Base-by-base conservation (phyloP, 805 yeast genomes). In the Candida germanica region DNA sequence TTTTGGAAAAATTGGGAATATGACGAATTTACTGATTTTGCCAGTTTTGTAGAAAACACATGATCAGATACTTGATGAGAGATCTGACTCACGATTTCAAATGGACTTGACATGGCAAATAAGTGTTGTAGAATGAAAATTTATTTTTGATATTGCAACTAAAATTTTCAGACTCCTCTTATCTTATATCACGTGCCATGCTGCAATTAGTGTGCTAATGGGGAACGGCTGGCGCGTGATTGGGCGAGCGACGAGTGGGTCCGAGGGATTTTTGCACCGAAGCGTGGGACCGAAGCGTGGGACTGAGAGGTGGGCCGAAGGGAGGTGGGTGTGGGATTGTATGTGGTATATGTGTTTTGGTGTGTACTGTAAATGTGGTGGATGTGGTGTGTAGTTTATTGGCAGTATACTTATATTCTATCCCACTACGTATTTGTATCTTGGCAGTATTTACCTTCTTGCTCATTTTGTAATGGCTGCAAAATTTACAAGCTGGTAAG, bases 21-120 rank as follows among this genome's bases (percentile, higher is more conserved):
- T 6, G 58, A 31, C 5, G 71, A 56, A 19, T 48, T 48, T 5
- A 62, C 66, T 3, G 75, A 54, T 49, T 73, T 71, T 14, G 74
- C 66, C 13, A 71, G 70, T 48, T 71, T 77, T 22, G 76, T 64
- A 21, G 66, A 54, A 44, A 63, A 73, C n/a, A 69, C 58, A 16
- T 54, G 38, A 18, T 66, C 67, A 12, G 49, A 54, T 8, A 56
- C 51, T 11, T 34, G 26, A 22, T 48, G 39, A 20, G 56, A 52
- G 23, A 66, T 55, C 31, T 53, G 39, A 27, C 68, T 51, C 29
- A 66, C 66, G 16, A 44, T 25, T 31, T 42, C 44, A 37, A 39
- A 35, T 1, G 42, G 12, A 29, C 33, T 19, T 17, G 31, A 21
- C 42, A 36, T 38, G n/a, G n/a, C 27, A 11, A n/a, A 24, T 24